phyloP scores from a whole-genome alignment of 768 basidiomycete species.

The Xerocomellus intermedius region DNA sequence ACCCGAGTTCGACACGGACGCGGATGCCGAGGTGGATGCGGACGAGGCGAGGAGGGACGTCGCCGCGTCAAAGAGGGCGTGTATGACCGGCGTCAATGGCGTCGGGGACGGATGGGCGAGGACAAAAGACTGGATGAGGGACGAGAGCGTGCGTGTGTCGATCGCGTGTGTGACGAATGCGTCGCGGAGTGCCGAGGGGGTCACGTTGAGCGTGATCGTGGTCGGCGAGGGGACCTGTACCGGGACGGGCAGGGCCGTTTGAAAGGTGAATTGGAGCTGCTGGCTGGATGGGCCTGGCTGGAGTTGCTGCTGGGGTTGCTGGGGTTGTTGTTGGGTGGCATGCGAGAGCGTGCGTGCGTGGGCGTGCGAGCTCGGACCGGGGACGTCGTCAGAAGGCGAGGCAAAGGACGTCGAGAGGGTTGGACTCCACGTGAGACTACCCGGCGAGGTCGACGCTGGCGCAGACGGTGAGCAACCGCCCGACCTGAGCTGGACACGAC shows the following conservation, averaged over 20 bases:
- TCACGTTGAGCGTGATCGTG: constrained; percentile 30
- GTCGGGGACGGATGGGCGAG: constrained; percentile 48
- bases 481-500: neutral
- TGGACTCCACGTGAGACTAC: constrained; percentile 40
- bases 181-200: constrained; percentile 29
- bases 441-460: constrained; percentile 16
- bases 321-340: constrained; percentile 13
- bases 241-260: constrained; percentile 46
- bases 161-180: constrained; percentile 37
- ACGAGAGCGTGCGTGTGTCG: constrained; percentile 49
- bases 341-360: constrained; percentile 22
- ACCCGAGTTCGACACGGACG: constrained; percentile 23
- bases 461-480: neutral
- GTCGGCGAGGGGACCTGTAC: constrained; percentile 13
- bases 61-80: constrained; percentile 55
- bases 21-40: constrained; percentile 31
- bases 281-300: constrained; percentile 31
- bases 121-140: constrained; percentile 52
- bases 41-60: constrained; percentile 25
- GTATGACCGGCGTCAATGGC: constrained; percentile 49
- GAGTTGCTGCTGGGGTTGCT: constrained; percentile 31
- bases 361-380: constrained; percentile 35
- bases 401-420: constrained; percentile 39
- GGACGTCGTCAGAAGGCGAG: constrained; percentile 14
- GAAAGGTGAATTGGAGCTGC: constrained; percentile 47